Percentiles rank a stretch among this genome's conserved stretches.
Evolutionary conservation across 176 grass and related monocot genomes (phyloP).

Genomic region (Aegilops sharonensis): DNA sequence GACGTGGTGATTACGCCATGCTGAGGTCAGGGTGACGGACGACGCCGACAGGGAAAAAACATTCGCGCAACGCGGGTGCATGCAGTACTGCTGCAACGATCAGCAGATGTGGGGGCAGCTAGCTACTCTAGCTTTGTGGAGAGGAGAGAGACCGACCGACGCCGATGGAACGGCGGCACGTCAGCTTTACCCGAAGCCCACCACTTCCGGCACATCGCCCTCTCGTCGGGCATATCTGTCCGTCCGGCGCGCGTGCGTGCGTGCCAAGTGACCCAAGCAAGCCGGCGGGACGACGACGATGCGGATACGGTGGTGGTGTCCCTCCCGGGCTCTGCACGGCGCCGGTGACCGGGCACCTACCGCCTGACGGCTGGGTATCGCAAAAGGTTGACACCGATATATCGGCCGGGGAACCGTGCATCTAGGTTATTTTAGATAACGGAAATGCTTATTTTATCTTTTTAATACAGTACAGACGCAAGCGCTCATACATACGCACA

Average conservation of each 20-base stretch:
- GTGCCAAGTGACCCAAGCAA: not conserved
- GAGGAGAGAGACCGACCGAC: not conserved
- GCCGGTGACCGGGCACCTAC: constrained; percentile 22
- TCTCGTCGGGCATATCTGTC: constrained; percentile 22
- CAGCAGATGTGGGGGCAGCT: not conserved
- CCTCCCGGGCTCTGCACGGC: not conserved
- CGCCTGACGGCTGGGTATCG: not conserved
- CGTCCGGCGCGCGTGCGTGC: not conserved
- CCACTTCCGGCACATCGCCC: constrained; percentile 11
- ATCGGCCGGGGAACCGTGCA: not conserved
- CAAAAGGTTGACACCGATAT: not conserved
- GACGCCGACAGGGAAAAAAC: not conserved
- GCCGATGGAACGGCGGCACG: constrained; percentile 31
- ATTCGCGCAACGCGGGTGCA: not conserved
- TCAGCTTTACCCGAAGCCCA: constrained; percentile 29
- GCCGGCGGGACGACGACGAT: not conserved
- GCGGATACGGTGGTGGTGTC: not conserved
- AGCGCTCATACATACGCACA: too few species aligned
- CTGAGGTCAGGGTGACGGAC: constrained; percentile 8
- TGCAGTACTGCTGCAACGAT: not conserved
- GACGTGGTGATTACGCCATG: constrained; percentile 20
- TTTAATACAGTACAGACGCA: too few species aligned
- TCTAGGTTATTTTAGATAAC: not conserved
- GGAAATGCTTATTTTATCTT: too few species aligned
- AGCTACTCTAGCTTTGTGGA: not conserved